phyloP scores from a whole-genome alignment of 2,329 filamentous ascomycete species.

The Cordyceps tenuipes region DNA sequence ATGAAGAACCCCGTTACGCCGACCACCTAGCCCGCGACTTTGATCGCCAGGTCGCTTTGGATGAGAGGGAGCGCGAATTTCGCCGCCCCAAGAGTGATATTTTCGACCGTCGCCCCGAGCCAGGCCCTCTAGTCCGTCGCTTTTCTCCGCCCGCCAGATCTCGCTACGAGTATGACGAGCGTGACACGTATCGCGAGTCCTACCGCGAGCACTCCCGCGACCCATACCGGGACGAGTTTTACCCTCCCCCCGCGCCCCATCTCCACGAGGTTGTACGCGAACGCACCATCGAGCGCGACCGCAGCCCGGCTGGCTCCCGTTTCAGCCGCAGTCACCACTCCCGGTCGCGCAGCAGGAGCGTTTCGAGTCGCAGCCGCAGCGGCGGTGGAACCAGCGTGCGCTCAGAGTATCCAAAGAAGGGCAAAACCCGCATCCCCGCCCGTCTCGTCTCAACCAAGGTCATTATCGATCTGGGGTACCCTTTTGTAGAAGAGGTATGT shows the following conservation, averaged over 20 bases:
- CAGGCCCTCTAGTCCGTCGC: constrained; percentile 29
- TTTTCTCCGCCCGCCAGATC: constrained; percentile 14
- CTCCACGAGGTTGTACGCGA: constrained; percentile 52
- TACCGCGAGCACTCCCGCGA: constrained; percentile 35
- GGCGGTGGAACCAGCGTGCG: constrained; percentile 43
- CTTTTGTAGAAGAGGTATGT: constrained; percentile 74
- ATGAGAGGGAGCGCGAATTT: constrained; percentile 39
- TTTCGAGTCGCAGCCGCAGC: constrained; percentile 38
- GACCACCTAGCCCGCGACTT: constrained; percentile 25
- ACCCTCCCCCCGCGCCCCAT: constrained; percentile 63
- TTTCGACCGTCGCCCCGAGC: constrained; percentile 68
- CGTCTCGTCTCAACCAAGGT: constrained; percentile 73
- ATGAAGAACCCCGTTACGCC: constrained; percentile 41
- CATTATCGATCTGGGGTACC: constrained; percentile 76
- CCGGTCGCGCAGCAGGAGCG: constrained; percentile 31
- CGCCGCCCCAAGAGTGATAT: constrained; percentile 69
- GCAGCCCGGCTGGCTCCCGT: constrained; percentile 31
- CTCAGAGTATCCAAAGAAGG: constrained; percentile 67
- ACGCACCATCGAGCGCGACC: constrained; percentile 34
- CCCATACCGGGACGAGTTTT: constrained; percentile 33
- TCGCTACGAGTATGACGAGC: constrained; percentile 39
- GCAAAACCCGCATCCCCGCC: constrained; percentile 81
- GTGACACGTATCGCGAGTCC: constrained; percentile 47
- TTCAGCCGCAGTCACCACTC: constrained; percentile 28
- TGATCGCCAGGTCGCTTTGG: constrained; percentile 47